Evolutionary conservation across 257 asterid species (phyloP).

Genomic region (Paraleonurus japonicus): DNA sequence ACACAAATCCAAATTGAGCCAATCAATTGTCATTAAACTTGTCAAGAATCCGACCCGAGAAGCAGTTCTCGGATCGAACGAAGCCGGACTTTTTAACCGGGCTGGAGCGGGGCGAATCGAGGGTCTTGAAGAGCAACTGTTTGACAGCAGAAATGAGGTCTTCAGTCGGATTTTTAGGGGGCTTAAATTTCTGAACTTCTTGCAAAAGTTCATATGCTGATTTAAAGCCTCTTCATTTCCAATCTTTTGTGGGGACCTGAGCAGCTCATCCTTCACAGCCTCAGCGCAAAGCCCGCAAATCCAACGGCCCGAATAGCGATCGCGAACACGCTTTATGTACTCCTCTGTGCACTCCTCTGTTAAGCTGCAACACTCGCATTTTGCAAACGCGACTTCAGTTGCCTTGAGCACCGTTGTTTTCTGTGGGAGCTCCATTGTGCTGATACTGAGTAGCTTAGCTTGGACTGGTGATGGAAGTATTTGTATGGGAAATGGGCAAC

Average conservation of each 20-base stretch:
- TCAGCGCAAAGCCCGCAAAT: constrained; percentile 89
- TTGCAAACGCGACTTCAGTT: constrained; percentile 45
- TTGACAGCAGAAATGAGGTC: constrained; percentile 70
- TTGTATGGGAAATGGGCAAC: constrained; percentile 14
- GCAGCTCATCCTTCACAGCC: constrained; percentile 76
- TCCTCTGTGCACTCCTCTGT: constrained; percentile 84
- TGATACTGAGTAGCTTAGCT: neutral
- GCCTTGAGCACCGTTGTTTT: constrained; percentile 24
- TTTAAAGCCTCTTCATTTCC: constrained; percentile 73
- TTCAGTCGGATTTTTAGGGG: constrained; percentile 54
- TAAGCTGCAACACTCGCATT: constrained; percentile 82
- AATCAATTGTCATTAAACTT: neutral
- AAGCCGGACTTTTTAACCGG: constrained; percentile 34
- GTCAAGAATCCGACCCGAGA: constrained; percentile 42
- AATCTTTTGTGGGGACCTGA: constrained; percentile 42
- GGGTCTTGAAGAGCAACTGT: constrained; percentile 58
- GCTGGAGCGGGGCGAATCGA: constrained; percentile 68
- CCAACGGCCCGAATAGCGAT: constrained; percentile 71
- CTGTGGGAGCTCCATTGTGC: constrained; percentile 25
- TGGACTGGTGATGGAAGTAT: neutral
- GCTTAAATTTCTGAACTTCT: constrained; percentile 52
- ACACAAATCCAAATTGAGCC: neutral
- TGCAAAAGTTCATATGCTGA: constrained; percentile 75
- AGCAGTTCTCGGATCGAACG: constrained; percentile 46
- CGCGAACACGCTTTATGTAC: constrained; percentile 57